These are phyloP conservation scores for Cornus suecica DNA, from an alignment of 148 eudicot genomes.

Conservation along the genomic window DNA sequence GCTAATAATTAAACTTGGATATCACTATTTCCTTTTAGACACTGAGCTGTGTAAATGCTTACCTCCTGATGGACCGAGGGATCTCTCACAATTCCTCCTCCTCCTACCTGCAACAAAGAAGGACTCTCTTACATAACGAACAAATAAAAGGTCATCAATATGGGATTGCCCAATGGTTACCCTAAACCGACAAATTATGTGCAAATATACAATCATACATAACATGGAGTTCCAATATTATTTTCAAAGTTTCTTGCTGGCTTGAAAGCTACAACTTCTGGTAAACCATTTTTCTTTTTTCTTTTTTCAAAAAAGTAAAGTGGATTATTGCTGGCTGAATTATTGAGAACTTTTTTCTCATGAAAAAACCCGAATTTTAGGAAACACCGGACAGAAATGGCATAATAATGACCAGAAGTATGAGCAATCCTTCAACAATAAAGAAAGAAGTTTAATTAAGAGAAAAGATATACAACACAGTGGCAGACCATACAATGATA, in stretches of 20 bases:
- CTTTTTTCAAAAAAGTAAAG: background rate
- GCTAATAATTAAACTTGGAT: background rate
- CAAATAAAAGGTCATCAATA: background rate
- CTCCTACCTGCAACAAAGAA: conserved; percentile 63
- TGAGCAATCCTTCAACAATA: background rate
- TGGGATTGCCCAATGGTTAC: background rate
- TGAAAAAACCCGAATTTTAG: background rate
- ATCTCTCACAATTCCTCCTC: conserved; percentile 95
- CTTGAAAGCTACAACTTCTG: background rate
- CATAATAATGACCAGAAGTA: background rate
- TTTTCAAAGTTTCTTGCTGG: background rate
- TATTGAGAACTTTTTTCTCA: background rate
- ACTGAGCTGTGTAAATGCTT: conserved; percentile 5
- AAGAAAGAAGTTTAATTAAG: background rate
- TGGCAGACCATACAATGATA: background rate
- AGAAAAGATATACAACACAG: background rate
- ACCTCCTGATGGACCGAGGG: conserved; percentile 92
- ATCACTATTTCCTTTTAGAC: background rate
- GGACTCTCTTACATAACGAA: background rate
- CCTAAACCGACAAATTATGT: background rate
- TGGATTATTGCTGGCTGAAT: background rate
- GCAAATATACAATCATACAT: background rate
- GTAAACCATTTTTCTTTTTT: background rate
- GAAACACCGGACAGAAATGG: background rate
- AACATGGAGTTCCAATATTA: background rate